Evolutionary conservation across 2,329 filamentous ascomycete species (phyloP).

Genomic region (Exophiala calicioides): DNA sequence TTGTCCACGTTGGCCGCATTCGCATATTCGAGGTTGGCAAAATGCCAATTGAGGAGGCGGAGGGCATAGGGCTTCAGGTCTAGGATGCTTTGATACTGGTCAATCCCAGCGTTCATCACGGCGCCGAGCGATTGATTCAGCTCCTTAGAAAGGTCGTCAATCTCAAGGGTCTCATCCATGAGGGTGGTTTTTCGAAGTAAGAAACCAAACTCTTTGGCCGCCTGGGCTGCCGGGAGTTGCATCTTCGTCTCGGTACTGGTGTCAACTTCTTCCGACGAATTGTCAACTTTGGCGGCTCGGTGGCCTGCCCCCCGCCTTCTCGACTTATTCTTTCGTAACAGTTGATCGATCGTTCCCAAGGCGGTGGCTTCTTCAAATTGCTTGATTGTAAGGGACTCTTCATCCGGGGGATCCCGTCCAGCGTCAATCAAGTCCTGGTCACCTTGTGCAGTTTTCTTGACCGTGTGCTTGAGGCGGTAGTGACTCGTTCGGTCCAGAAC

Average conservation of each 20-base stretch:
- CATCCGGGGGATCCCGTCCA: constrained; percentile 75
- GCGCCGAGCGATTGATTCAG: constrained; percentile 75
- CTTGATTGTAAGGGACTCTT: constrained; percentile 70
- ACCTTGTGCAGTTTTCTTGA: constrained; percentile 73
- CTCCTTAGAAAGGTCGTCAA: constrained; percentile 65
- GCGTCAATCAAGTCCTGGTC: constrained; percentile 79
- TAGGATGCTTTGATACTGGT: constrained; percentile 80
- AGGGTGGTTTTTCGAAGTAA: constrained; percentile 64
- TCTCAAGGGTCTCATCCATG: constrained; percentile 67
- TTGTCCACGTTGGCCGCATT: constrained; percentile 87
- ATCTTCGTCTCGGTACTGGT: constrained; percentile 72
- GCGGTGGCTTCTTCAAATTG: constrained; percentile 71
- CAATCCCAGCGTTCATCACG: constrained; percentile 89
- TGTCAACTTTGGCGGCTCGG: constrained; percentile 56
- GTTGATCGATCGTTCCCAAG: constrained; percentile 52
- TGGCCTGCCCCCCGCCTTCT: constrained; percentile 47
- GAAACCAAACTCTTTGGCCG: constrained; percentile 83
- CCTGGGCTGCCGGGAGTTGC: constrained; percentile 73
- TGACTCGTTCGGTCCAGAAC: constrained; percentile 87
- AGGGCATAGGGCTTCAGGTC: constrained; percentile 84
- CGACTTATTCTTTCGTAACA: constrained; percentile 46
- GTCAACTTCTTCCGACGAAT: constrained; percentile 64
- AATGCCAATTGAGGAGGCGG: constrained; percentile 93
- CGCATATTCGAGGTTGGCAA: constrained; percentile 96
- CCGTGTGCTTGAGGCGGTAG: constrained; percentile 77